Percentiles rank a stretch among this genome's conserved stretches.
Evolutionary conservation across 768 basidiomycete genomes (phyloP).

Genomic region (Xerocomus brunneocitrinus): DNA sequence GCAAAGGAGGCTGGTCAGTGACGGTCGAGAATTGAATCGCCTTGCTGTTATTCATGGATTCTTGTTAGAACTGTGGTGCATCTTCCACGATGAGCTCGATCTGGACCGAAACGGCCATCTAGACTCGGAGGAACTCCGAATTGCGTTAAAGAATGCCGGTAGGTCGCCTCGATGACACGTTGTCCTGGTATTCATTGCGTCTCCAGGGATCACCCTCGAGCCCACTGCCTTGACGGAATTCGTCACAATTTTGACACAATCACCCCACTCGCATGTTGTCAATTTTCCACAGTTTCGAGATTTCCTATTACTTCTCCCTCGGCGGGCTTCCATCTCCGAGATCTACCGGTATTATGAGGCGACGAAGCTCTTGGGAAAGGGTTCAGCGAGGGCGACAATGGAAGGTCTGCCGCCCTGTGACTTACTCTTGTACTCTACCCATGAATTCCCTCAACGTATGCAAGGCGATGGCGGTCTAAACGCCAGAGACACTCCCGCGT

Average conservation of each 20-base stretch:
- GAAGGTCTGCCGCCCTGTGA: conserved; percentile 55
- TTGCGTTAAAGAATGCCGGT: conserved; percentile 75
- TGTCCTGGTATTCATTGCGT: conserved; percentile 13
- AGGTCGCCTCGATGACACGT: conserved; percentile 21
- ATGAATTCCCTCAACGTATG: conserved; percentile 23
- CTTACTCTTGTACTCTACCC: conserved; percentile 13
- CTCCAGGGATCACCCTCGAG: conserved; percentile 66
- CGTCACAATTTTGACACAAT: conserved; percentile 71
- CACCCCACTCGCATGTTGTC: conserved; percentile 63
- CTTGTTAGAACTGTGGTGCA: conserved; percentile 75
- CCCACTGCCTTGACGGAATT: conserved; percentile 74
- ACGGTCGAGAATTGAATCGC: conserved; percentile 10
- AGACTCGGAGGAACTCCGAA: conserved; percentile 57
- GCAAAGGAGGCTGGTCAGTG: conserved; percentile 75
- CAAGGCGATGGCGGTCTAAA: conserved; percentile 75
- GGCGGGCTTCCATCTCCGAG: conserved; percentile 74
- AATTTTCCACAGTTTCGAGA: conserved; percentile 85
- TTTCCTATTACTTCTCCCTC: conserved; percentile 82
- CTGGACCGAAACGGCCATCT: conserved; percentile 83
- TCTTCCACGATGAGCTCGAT: conserved; percentile 89
- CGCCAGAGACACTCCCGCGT: conserved; percentile 65
- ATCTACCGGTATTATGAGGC: conserved; percentile 83
- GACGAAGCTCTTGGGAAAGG: conserved; percentile 61
- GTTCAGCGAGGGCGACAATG: conserved; percentile 74
- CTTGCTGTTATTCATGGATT: conserved; percentile 13